Evolutionary conservation across 352 stramenopile species (phyloP).

Genomic region (Globisporangium irregulare): DNA sequence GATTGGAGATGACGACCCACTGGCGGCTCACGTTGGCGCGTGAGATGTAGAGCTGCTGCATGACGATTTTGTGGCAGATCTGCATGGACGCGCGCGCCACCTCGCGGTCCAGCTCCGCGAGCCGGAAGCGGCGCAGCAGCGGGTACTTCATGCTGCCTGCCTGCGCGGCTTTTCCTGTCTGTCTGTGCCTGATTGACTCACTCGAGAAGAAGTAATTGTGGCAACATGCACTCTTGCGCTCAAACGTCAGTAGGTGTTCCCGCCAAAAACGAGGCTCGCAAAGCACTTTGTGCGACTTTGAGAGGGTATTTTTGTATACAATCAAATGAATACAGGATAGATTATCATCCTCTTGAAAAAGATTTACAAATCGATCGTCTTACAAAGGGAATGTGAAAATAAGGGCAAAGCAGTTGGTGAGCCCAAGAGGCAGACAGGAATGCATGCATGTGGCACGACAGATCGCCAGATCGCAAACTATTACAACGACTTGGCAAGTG

Average conservation of each 20-base stretch:
- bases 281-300: background rate
- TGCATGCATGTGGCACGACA: background rate
- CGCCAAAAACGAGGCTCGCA: constrained; percentile 3
- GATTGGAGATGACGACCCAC: constrained; percentile 84
- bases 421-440: constrained; percentile 6
- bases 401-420: background rate
- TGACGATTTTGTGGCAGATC: constrained; percentile 81
- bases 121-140: constrained; percentile 57
- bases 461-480: background rate
- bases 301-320: background rate
- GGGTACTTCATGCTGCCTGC: constrained; percentile 48
- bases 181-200: constrained; percentile 1
- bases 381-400: background rate
- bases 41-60: constrained; percentile 87
- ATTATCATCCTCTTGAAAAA: background rate
- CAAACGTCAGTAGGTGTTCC: constrained; percentile 7
- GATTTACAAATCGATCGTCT: background rate
- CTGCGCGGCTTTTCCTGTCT: background rate
- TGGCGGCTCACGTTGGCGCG: constrained; percentile 65
- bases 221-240: constrained; percentile 1
- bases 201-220: constrained; percentile 3
- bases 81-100: constrained; percentile 78
- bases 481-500: background rate
- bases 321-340: too few species aligned
- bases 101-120: constrained; percentile 58